Base-by-base conservation (phyloP, 805 yeast genomes). In the Zygosaccharomyces bisporus region DNA sequence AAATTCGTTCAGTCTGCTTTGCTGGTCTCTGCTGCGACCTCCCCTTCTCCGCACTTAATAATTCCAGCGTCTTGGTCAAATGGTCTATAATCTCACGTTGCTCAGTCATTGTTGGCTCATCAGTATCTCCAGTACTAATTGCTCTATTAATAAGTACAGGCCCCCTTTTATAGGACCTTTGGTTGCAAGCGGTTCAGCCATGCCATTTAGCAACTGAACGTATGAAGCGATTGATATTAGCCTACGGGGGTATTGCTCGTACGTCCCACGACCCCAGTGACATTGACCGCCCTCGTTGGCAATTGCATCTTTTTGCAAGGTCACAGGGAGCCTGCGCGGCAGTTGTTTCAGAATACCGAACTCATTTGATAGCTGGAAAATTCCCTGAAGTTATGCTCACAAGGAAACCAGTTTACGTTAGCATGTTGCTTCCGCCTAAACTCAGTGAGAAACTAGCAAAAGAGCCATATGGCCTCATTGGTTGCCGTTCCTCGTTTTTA, bases 31-130 rank as follows among this genome's bases (percentile, higher is more conserved):
- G 38, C 36, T 35, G 31, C 13, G 45, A 23, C 17, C 21, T 29
- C 13, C 45, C 19, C 40, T 41, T 51, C 44, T 19, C 46, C 18
- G 53, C 35, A n/a, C 57, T 47, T 34, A 61, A 35, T 27, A 52
- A 39, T 39, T 60, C 57, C 34, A 61, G 37, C 19, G 63, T 56
- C 40, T 57, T 55, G 38, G 54, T 58, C 34, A 61, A 43, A 43
- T 60, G 63, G 31, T 57, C 52, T 20, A 57, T 53, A 16, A 56
- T 52, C 21, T 51, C 49, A 32, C 52, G 41, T 38, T 55, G 60
- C 23, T 54, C 55, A 13, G 47, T 46, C 57, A 51, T 49, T 7
- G 7, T 47, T 23, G 24, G 34, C 14, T 8, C 4, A 9, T 4
- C 3, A 9, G 23, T n/a, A 13, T 17, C 13, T 8, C 38, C 7